phyloP scores from a whole-genome alignment of 176 grass and related monocot genomes.

The Microstegium vimineum region DNA sequence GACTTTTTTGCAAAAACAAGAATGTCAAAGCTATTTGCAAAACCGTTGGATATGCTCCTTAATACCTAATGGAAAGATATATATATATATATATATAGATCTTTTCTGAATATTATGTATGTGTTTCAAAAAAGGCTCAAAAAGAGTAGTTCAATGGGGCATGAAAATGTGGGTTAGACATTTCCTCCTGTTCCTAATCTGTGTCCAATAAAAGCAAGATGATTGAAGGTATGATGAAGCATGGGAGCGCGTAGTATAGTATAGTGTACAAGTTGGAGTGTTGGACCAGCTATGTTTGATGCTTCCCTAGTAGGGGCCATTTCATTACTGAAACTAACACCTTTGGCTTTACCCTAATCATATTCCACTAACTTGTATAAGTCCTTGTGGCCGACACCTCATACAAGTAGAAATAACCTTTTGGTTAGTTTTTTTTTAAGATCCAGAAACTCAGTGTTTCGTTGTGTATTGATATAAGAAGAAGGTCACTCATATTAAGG shows the following conservation, averaged over 20 bases:
- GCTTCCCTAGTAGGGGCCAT: background rate
- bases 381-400: background rate
- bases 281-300: slow-evolving; percentile 22
- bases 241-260: slow-evolving; percentile 22
- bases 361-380: background rate
- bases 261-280: background rate
- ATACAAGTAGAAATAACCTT: background rate
- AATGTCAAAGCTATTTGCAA: too few relatives aligned
- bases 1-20: too few relatives aligned
- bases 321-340: slow-evolving; percentile 1
- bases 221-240: background rate
- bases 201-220: slow-evolving; percentile 8
- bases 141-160: background rate
- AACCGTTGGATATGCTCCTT: too few relatives aligned
- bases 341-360: slow-evolving; percentile 30
- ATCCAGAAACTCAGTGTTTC: too few relatives aligned
- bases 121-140: background rate
- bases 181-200: background rate
- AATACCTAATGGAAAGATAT: background rate
- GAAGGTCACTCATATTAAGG: too few relatives aligned
- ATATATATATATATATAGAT: background rate
- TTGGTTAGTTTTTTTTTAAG: background rate
- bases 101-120: background rate
- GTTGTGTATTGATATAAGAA: too few relatives aligned
- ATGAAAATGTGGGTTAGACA: background rate